Evolutionary conservation across 495 filamentous ascomycete species (phyloP), one percentile per base, ranked within the genome.

Genomic region (Hyaloscypha bicolor): DNA sequence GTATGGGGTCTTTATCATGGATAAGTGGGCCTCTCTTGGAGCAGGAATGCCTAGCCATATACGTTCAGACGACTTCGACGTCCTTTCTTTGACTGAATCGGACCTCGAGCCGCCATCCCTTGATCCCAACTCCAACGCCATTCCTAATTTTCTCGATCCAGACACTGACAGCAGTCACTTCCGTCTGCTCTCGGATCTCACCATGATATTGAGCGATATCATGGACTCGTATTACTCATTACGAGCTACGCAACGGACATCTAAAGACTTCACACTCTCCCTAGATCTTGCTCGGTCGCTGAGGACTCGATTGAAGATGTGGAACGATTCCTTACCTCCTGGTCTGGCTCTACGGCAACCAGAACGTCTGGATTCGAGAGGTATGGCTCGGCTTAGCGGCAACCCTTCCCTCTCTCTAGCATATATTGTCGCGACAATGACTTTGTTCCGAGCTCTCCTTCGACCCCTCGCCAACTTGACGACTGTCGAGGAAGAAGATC

Each of bases 11-110:
- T 66, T 68, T n/a, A 70, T 71, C 21, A 74, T 74, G 72, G 72
- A 74, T 42, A 74, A 74, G 58, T 74, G 72, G 72, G 68, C 72
- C 9, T 71, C 69, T 32, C 65, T 74, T 16, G 72, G 72, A 42
- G 72, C 72, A 37, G 72, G 72, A 5, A 72, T 74, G 72, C 69
- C 72, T 6, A 71, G 69, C 63, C 72, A 74, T 51, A 74, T 74
- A 16, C 63, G 65, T 12, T 30, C 21, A 9, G 69, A 70, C 12
- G 72, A 74, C 52, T 67, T 60, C 37, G 69, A 71, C 33, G 72
- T 74, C 11, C 64, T 70, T n/a, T 69, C 72, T 3, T 33, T 74
- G 8, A 31, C 37, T 0, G 67, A 70, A 22, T 32, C 55, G n/a
- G 72, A 73, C 37, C 64, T 71, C 30, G 72, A 73, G 53, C 62